Conservation (phyloP, 371 early-diverging fungal species). For the Choanephora cucurbitarum region DNA sequence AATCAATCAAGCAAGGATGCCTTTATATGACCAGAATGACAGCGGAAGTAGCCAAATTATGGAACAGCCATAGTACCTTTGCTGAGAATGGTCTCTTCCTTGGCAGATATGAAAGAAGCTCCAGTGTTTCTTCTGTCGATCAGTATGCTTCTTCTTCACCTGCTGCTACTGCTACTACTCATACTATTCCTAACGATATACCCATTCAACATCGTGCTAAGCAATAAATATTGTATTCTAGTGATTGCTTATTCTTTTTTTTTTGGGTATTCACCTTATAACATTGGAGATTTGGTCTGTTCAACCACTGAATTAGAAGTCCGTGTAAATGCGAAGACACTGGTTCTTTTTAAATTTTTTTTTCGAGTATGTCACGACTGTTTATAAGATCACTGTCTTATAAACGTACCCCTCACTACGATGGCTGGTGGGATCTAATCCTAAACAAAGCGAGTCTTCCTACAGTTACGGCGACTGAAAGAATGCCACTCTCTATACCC, state of each 20-base stretch:
- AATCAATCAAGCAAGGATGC: constrained; percentile 48
- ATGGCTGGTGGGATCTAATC: constrained; percentile 42
- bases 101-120: constrained; percentile 21
- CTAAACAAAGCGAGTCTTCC: constrained; percentile 20
- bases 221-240: constrained; percentile 4
- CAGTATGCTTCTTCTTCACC: constrained; percentile 1
- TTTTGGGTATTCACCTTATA: too few relatives aligned
- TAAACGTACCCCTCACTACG: constrained; percentile 31
- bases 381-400: constrained; percentile 15
- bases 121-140: constrained; percentile 12
- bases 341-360: not conserved
- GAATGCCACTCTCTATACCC: constrained; percentile 14
- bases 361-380: constrained; percentile 6
- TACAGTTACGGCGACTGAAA: not conserved
- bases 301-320: too few relatives aligned
- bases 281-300: too few relatives aligned
- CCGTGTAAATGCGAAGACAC: too few relatives aligned
- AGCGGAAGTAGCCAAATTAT: constrained; percentile 50
- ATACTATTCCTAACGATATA: constrained; percentile 1
- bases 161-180: not conserved
- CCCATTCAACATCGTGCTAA: constrained; percentile 18
- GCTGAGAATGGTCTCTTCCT: constrained; percentile 39
- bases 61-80: constrained; percentile 44
- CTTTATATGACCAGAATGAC: constrained; percentile 51
- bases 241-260: constrained; percentile 4